A percentile compares a stretch with the other conserved stretches of the same genome.
These are phyloP conservation scores for Heterobasidion occidentale DNA, from an alignment of 1,284 basidiomycete genomes.

Conservation along the genomic window DNA sequence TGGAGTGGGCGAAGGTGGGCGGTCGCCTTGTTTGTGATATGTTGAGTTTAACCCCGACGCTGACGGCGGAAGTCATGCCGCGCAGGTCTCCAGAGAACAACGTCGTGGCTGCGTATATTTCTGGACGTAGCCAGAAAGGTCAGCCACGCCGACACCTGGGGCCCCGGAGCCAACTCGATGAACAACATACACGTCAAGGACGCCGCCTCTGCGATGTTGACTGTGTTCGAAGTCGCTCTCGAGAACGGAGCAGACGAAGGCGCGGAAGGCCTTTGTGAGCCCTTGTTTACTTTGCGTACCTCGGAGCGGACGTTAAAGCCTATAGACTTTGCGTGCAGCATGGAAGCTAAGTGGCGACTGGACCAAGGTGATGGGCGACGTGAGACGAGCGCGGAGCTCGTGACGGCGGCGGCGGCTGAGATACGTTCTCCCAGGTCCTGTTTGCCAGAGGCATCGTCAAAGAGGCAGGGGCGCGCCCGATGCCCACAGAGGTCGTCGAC, in stretches of 20 bases:
- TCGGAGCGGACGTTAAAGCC: conserved; percentile 16
- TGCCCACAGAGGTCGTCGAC: conserved; percentile 24
- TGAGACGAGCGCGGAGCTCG: too few relatives aligned
- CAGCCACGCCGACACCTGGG: conserved; percentile 31
- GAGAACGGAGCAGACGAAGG: conserved; percentile 31
- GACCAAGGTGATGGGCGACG: too few relatives aligned
- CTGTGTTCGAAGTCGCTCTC: conserved; percentile 28
- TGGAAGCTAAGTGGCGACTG: too few relatives aligned
- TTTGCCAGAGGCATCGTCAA: conserved; percentile 26
- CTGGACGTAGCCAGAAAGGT: conserved; percentile 21
- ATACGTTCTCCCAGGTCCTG: conserved; percentile 27
- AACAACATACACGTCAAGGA: conserved; percentile 32
- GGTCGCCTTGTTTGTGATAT: conserved; percentile 5
- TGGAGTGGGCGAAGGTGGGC: conserved; percentile 28
- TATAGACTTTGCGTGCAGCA: conserved; percentile 13
- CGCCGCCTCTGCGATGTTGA: conserved; percentile 22
- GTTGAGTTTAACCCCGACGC: background rate
- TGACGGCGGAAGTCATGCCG: background rate
- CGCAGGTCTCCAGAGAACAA: conserved; percentile 24
- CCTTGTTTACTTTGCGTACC: background rate
- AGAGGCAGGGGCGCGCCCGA: conserved; percentile 24
- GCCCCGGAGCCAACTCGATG: conserved; percentile 28
- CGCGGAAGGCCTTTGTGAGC: conserved; percentile 28
- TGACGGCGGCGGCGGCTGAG: conserved; percentile 22
- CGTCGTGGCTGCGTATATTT: conserved; percentile 25